These are phyloP conservation scores for Butyriboletus loyo DNA, from an alignment of 768 basidiomycete genomes.

Conservation along the genomic window DNA sequence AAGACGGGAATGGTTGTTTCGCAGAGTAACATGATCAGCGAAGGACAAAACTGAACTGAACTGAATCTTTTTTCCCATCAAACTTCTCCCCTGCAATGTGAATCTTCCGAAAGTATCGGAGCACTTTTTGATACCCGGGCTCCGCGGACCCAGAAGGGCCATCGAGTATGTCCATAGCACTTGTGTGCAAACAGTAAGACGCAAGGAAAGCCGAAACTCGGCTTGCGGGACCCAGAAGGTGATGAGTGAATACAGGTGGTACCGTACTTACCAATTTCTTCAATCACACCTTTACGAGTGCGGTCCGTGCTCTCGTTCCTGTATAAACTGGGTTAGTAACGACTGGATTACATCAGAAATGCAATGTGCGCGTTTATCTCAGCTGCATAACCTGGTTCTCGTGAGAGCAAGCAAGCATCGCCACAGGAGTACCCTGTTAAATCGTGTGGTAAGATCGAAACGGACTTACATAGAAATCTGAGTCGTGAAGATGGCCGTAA, in stretches of 20 bases:
- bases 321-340: not conserved
- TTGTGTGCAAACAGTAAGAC: not conserved
- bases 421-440: not conserved
- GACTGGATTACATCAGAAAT: not conserved
- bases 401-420: not conserved
- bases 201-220: not conserved
- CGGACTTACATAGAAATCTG: not conserved
- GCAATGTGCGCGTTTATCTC: not conserved
- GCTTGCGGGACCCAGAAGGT: not conserved
- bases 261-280: not conserved
- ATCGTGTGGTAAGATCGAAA: not conserved
- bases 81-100: not conserved
- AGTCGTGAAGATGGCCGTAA: not conserved
- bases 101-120: not conserved
- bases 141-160: not conserved
- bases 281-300: not conserved
- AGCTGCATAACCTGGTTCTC: not conserved
- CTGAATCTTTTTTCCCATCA: not conserved
- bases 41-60: not conserved
- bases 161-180: not conserved
- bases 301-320: not conserved
- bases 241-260: not conserved
- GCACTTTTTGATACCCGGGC: not conserved
- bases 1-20: not conserved
- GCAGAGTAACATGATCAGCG: constrained; percentile 1